These are phyloP conservation scores for Ceratocystis cacaofunesta DNA, from an alignment of 2,329 filamentous ascomycete genomes.

Conservation along the genomic window DNA sequence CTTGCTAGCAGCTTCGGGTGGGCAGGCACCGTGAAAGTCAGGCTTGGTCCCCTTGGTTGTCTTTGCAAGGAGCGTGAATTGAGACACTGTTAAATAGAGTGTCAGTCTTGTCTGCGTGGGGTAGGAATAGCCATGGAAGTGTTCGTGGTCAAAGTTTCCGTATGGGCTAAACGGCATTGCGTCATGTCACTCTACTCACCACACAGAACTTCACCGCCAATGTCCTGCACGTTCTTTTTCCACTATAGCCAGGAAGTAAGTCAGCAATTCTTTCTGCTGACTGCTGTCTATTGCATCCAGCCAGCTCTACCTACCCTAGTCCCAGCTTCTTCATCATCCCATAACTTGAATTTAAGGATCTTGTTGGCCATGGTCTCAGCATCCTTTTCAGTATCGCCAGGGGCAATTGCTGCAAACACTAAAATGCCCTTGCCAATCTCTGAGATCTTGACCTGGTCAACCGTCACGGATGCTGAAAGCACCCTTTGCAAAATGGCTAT, in stretches of 20 bases:
- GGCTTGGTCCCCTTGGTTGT: constrained; percentile 96
- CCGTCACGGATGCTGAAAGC: constrained; percentile 85
- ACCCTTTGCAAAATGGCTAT: constrained; percentile 89
- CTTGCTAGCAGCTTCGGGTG: constrained; percentile 59
- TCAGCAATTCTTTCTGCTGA: background rate
- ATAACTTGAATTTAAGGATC: constrained; percentile 77
- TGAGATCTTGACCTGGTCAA: constrained; percentile 79
- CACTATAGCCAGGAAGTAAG: constrained; percentile 40
- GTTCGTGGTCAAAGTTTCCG: no score
- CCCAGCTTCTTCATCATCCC: constrained; percentile 61
- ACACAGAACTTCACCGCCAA: constrained; percentile 83
- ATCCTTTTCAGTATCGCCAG: constrained; percentile 80
- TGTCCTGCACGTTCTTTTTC: constrained; percentile 80
- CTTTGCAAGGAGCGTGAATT: constrained; percentile 84
- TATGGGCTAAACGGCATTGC: no score
- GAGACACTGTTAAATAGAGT: constrained; percentile 51
- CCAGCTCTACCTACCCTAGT: constrained; percentile 43
- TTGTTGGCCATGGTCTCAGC: constrained; percentile 70
- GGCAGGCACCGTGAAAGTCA: constrained; percentile 80
- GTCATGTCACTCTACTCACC: constrained; percentile 37
- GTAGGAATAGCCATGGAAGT: no score
- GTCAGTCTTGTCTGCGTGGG: background rate
- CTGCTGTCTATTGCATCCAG: constrained; percentile 5
- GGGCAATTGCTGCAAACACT: constrained; percentile 81
- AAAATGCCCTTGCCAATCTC: constrained; percentile 81